Base-by-base conservation (phyloP, 768 basidiomycete species). In the Imleria badia region DNA sequence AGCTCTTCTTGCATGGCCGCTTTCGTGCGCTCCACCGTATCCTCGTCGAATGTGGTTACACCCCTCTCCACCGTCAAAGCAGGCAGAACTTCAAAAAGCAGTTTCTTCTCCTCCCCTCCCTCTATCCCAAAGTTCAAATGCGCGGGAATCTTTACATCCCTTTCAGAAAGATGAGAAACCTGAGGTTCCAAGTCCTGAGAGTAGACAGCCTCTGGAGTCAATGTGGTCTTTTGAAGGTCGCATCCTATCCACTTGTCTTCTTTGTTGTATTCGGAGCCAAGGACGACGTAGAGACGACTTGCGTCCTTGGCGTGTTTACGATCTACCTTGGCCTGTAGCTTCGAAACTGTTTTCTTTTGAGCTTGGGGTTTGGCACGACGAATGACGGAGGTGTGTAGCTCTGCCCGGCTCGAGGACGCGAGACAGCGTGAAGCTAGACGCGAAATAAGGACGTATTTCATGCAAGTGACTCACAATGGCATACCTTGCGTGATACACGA, bases 81-180 rank as follows among this genome's bases (percentile, higher is more conserved):
- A 0, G 91, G 93, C 33, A 96, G 72, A 45, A 81, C 71, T 12
- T 81, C 73, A 64, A 97, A 90, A 11, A 97, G 72, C 51, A 87
- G 56, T 48, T 77, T 70, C 70, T 84, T 83, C 56, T 85, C 85
- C 41, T 63, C 67, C 19, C 61, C 65, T 19, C 60, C 60, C 26
- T 76, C 78, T n/a, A 93, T 72, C 19, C 91, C 93, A 65, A 82
- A 92, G 60, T 80, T 85, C 44, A 83, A 64, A 52, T 81, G 71
- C 19, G 69, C 62, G 1, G 91, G 87, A 38, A 85, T 52, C 2
- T 73, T 51, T 4, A 86, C 70, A 3, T 67, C 61, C 0, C 76
- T 80, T 13, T 77, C 64, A 7, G 70, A 52, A 23, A 71, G 60
- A 20, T 65, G 20, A 7, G 72, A 58, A 9, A 72, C 59, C 55